Percentiles rank a stretch among this genome's conserved stretches.
Conservation (phyloP, 176 grass and related monocot genomes). For the Ananas comosus region DNA sequence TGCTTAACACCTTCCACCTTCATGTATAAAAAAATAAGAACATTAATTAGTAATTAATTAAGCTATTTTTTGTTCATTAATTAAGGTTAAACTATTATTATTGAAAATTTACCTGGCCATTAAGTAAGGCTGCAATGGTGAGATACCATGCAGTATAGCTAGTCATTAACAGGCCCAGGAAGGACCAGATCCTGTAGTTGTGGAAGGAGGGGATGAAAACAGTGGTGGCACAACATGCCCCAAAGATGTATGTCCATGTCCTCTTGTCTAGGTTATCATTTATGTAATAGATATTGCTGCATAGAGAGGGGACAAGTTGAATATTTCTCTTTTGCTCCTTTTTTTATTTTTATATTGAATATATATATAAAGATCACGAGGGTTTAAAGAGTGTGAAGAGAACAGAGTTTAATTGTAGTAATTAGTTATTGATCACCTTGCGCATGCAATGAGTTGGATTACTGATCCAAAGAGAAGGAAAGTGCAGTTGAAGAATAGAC, state of each 20-base stretch:
- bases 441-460: conserved; percentile 95
- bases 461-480: conserved; percentile 99
- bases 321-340: too few species aligned
- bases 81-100: too few species aligned
- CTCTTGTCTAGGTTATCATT: conserved; percentile 92
- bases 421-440: conserved; percentile 38
- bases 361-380: not conserved
- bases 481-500: conserved; percentile 95
- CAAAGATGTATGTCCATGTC: conserved; percentile 98
- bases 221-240: conserved; percentile 89
- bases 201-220: conserved; percentile 97
- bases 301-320: not conserved
- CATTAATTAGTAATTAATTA: conserved; percentile 2
- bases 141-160: conserved; percentile 89
- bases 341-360: too few species aligned
- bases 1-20: conserved; percentile 68
- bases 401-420: not conserved
- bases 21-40: not conserved
- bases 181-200: conserved; percentile 97
- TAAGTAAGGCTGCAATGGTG: conserved; percentile 50
- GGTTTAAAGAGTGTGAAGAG: not conserved
- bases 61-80: not conserved
- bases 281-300: conserved; percentile 97
- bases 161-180: conserved; percentile 90
- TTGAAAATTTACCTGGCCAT: conserved; percentile 42